Percentiles rank a stretch among this genome's conserved stretches.
Evolutionary conservation across 2,329 filamentous ascomycete species (phyloP).

Genomic region (Apiospora rasikravindrae): DNA sequence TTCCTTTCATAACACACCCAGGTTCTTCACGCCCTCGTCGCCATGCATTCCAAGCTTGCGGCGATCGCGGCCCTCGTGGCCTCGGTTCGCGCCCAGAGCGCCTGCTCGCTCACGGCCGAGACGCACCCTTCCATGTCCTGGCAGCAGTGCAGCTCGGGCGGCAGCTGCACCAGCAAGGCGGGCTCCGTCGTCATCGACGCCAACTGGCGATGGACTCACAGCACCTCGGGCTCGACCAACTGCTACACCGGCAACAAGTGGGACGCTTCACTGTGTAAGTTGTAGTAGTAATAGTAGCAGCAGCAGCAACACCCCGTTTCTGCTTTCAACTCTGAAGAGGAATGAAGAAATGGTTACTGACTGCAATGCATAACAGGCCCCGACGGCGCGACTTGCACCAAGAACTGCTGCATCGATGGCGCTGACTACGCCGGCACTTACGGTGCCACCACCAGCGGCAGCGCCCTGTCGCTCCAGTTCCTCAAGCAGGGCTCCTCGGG

Average conservation of each 20-base stretch:
- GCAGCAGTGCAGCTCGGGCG: constrained; percentile 47
- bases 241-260: constrained; percentile 51
- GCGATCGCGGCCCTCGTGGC: constrained; percentile 43
- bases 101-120: constrained; percentile 46
- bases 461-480: constrained; percentile 54
- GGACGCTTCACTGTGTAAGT: constrained; percentile 37
- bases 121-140: constrained; percentile 53
- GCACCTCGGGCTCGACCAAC: constrained; percentile 46
- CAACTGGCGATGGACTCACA: constrained; percentile 59
- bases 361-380: constrained; percentile 28
- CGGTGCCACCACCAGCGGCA: constrained; percentile 51
- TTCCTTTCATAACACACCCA: background rate
- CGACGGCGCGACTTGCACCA: constrained; percentile 44
- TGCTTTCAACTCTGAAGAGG: too few relatives aligned
- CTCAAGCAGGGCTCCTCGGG: constrained; percentile 51
- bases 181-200: constrained; percentile 54
- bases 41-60: constrained; percentile 37
- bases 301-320: background rate
- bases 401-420: constrained; percentile 50
- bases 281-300: too few relatives aligned
- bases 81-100: constrained; percentile 46
- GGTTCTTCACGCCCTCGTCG: constrained; percentile 11
- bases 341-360: background rate
- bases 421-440: constrained; percentile 51
- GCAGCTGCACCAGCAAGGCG: constrained; percentile 47